Percentiles rank a stretch among this genome's conserved stretches.
Evolutionary conservation across 495 filamentous ascomycete genomes (phyloP).

Genomic region (Darksidea phi): DNA sequence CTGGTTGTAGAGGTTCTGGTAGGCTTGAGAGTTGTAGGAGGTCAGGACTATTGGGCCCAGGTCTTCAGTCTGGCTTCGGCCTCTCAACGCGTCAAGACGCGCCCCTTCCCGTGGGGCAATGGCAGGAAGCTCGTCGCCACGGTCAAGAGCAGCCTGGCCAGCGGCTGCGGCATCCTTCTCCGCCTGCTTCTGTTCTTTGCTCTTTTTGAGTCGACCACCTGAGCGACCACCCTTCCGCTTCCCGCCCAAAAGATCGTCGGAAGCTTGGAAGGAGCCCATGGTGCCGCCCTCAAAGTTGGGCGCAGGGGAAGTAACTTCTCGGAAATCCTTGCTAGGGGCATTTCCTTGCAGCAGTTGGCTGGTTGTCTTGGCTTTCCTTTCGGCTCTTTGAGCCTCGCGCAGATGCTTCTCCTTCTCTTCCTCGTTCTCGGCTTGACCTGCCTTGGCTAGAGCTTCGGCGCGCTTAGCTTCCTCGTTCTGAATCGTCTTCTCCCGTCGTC

Average conservation of each 20-base stretch:
- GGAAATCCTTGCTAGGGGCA: slow-evolving; percentile 75
- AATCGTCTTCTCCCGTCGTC: slow-evolving; percentile 93
- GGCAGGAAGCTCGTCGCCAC: slow-evolving; percentile 70
- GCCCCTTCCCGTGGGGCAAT: slow-evolving; percentile 66
- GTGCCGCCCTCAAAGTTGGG: slow-evolving; percentile 84
- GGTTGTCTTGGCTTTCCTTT: slow-evolving; percentile 84
- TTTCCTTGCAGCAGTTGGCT: slow-evolving; percentile 78
- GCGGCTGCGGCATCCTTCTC: slow-evolving; percentile 91
- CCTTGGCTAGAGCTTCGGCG: slow-evolving; percentile 72
- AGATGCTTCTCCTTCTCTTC: slow-evolving; percentile 73
- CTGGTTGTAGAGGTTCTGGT: slow-evolving; percentile 96
- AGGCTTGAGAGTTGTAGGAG: slow-evolving; percentile 83
- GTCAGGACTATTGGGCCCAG: slow-evolving; percentile 37
- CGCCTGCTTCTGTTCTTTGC: slow-evolving; percentile 93
- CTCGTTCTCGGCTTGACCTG: slow-evolving; percentile 71
- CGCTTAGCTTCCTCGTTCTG: slow-evolving; percentile 82
- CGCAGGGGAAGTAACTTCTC: slow-evolving; percentile 70
- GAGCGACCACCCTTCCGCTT: slow-evolving; percentile 57
- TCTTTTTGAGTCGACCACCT: slow-evolving; percentile 55
- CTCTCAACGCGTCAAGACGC: slow-evolving; percentile 51
- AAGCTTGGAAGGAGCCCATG: slow-evolving; percentile 78
- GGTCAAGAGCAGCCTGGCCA: slow-evolving; percentile 79
- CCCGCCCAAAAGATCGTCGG: slow-evolving; percentile 49
- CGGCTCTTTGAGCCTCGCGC: slow-evolving; percentile 76
- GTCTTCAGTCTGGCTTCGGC: slow-evolving; percentile 64